phyloP scores from a whole-genome alignment of 2,329 filamentous ascomycete species.

The Aspergillus pseudotamarii region DNA sequence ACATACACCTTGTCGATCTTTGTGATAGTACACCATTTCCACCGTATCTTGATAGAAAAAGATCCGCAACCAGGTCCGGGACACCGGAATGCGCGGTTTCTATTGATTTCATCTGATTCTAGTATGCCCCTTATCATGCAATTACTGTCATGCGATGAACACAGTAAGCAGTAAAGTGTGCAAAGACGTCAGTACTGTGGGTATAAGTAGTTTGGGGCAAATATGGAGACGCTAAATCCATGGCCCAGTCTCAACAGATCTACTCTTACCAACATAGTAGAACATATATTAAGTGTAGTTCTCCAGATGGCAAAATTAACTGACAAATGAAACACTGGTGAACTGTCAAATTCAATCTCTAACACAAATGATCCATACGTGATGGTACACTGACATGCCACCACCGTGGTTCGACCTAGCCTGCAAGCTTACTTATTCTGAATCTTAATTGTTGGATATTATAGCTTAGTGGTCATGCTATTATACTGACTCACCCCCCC shows the following conservation, averaged over 20 bases:
- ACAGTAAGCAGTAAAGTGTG: neutral
- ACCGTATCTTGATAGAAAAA: neutral
- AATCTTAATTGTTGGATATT: neutral
- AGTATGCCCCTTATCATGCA: neutral
- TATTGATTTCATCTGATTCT: neutral
- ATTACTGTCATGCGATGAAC: neutral
- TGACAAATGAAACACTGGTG: neutral
- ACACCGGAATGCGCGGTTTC: neutral
- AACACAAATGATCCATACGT: neutral
- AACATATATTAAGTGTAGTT: conserved; percentile 2
- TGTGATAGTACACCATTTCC: neutral
- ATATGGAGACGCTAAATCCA: conserved; percentile 3
- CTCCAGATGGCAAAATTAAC: neutral
- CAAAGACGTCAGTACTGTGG: neutral
- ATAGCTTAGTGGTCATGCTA: neutral
- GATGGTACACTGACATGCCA: neutral
- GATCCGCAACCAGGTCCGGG: neutral
- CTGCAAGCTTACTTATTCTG: neutral
- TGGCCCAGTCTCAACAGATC: neutral
- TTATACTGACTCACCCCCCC: neutral
- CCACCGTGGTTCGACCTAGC: neutral
- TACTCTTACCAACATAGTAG: neutral
- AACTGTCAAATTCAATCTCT: neutral
- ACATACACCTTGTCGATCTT: conserved; percentile 6
- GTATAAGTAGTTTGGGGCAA: neutral